These are phyloP conservation scores for Sanghuangporus sanghuang DNA, from an alignment of 1,284 basidiomycete genomes.

Conservation along the genomic window DNA sequence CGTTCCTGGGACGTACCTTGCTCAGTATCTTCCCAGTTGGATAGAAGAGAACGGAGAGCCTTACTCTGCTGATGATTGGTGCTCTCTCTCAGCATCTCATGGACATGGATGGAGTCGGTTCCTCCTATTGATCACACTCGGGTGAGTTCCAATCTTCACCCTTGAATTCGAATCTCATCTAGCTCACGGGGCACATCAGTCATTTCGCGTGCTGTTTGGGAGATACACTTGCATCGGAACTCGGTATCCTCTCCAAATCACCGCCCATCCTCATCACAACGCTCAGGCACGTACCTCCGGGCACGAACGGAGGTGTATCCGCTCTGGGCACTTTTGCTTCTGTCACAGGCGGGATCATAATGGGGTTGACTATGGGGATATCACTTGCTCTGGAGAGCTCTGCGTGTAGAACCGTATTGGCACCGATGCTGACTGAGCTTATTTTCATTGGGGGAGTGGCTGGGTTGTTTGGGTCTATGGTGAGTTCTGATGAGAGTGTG, in stretches of 20 bases:
- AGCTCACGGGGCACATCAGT: conserved; percentile 29
- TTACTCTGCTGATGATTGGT: conserved; percentile 41
- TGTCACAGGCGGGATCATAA: conserved; percentile 65
- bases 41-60: conserved; percentile 17
- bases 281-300: conserved; percentile 69
- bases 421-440: conserved; percentile 37
- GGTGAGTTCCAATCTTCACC: conserved; percentile 38
- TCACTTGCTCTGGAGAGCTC: conserved; percentile 62
- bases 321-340: conserved; percentile 71
- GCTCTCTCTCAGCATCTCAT: conserved; percentile 40
- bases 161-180: background rate
- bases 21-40: conserved; percentile 19
- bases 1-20: conserved; percentile 33
- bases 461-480: conserved; percentile 74
- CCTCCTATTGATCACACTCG: conserved; percentile 62
- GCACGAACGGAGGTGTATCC: conserved; percentile 90
- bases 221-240: conserved; percentile 76
- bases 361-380: conserved; percentile 57
- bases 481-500: conserved; percentile 27
- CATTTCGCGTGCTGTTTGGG: conserved; percentile 83
- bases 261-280: conserved; percentile 76
- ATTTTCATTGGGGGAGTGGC: conserved; percentile 55
- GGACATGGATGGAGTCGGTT: conserved; percentile 48
- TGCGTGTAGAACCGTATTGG: conserved; percentile 37
- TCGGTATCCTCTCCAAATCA: conserved; percentile 74